Evolutionary conservation across 1,284 basidiomycete genomes (phyloP), one percentile per base, ranked within the genome.

Genomic region (Fomitopsis betulina): DNA sequence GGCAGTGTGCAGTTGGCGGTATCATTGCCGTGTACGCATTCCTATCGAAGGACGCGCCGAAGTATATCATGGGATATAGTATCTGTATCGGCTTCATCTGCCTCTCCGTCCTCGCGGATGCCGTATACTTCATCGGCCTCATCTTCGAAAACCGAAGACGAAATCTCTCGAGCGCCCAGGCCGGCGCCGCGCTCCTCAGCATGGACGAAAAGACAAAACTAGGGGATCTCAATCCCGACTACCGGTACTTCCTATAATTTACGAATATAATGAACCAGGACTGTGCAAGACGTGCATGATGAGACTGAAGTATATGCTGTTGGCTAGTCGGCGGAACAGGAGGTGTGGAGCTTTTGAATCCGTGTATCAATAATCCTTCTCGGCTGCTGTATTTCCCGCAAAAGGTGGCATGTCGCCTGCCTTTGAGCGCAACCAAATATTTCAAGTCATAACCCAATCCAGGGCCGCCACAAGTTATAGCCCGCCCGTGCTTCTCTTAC

Each of bases 1-100:
- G 2, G 2, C 38, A 30, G 12, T 51, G 39, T 15, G 25, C 50
- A 69, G 67, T 69, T 53, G 70, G 69, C 15, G 70, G 68, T 2
- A 70, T 72, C 64, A 66, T 72, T 58, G 63, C 70, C 19, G 65
- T 65, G 19, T 72, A 67, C 59, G 38, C 69, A 7, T 72, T 72
- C 67, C 66, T 71, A 52, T 56, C 67, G 10, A 67, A 70, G 55
- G 67, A 71, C 56, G 67, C 69, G 40, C 69, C 69, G 5, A 63
- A 64, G 45, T 72, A 68, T 61, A 66, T 62, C 51, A 53, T 62
- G 3, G 71, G 70, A 13, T 72, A 71, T 62, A 67, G 65, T 61
- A 65, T 71, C 53, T 66, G 65, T 57, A 62, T 72, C 60, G 66
- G 61, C 33, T 71, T 70, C 63, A 61, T 68, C 45, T 67, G 64